These are phyloP conservation scores for Choanephora cucurbitarum DNA, from an alignment of 371 early-diverging fungal species.

Conservation along the genomic window DNA sequence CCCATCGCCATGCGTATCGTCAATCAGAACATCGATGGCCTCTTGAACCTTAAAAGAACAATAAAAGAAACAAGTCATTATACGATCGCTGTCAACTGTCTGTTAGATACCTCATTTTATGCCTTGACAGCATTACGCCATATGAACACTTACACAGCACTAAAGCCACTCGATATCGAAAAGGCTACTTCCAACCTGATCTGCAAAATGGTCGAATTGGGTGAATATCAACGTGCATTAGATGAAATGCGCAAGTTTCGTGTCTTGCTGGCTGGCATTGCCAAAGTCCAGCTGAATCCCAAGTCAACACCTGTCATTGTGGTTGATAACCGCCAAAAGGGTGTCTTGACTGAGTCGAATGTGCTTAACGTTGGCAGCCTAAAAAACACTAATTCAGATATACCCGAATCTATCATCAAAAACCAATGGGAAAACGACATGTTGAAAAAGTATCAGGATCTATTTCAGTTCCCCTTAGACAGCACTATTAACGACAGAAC, in stretches of 20 bases:
- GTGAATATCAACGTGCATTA: constrained; percentile 42
- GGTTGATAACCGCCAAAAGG: not conserved
- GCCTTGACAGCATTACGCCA: constrained; percentile 37
- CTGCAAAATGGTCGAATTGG: constrained; percentile 46
- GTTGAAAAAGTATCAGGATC: constrained; percentile 29
- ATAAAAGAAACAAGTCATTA: constrained; percentile 1
- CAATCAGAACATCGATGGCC: constrained; percentile 41
- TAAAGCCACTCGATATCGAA: constrained; percentile 46
- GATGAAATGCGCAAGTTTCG: constrained; percentile 40
- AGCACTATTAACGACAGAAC: constrained; percentile 29
- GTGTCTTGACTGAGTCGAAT: constrained; percentile 6
- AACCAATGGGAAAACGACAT: constrained; percentile 31
- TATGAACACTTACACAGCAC: constrained; percentile 33
- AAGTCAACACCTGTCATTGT: not conserved
- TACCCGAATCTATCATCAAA: constrained; percentile 5
- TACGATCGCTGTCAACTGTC: constrained; percentile 30
- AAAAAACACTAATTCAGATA: constrained; percentile 2
- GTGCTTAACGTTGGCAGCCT: not conserved
- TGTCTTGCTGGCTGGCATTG: constrained; percentile 22
- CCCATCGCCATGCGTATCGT: constrained; percentile 43
- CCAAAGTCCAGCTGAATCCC: constrained; percentile 14
- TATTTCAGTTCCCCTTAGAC: constrained; percentile 41
- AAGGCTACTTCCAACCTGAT: constrained; percentile 48
- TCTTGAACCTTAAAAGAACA: constrained; percentile 19
- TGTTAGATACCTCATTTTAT: constrained; percentile 40